phyloP scores from a whole-genome alignment of 352 stramenopile genomes.

The Phytophthora europaea region DNA sequence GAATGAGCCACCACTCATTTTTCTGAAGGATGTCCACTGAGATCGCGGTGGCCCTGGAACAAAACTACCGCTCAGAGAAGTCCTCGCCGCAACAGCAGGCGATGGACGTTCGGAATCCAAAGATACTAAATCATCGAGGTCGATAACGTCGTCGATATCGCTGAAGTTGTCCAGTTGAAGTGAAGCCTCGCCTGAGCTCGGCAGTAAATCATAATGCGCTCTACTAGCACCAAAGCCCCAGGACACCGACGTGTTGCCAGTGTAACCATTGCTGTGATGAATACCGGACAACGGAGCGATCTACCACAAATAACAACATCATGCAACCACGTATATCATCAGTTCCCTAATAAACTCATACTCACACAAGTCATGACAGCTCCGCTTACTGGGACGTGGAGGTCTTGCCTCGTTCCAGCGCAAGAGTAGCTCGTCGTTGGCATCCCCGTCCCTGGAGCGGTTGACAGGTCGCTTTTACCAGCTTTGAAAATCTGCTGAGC shows the following conservation, averaged over 20 bases:
- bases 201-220: constrained; percentile 32
- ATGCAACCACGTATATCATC: background rate
- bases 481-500: constrained; percentile 58
- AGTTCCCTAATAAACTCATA: background rate
- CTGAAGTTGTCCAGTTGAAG: constrained; percentile 61
- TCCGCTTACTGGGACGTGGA: constrained; percentile 30
- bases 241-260: constrained; percentile 5
- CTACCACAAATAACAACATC: background rate
- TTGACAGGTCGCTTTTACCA: constrained; percentile 15
- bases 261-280: constrained; percentile 11
- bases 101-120: constrained; percentile 50
- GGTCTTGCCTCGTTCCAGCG: constrained; percentile 21
- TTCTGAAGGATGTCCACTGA: constrained; percentile 22
- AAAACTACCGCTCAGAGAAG: constrained; percentile 40
- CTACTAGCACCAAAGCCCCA: constrained; percentile 25
- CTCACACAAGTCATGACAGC: background rate
- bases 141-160: constrained; percentile 67
- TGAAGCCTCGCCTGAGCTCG: constrained; percentile 41
- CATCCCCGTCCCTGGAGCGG: constrained; percentile 21
- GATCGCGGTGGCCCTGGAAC: constrained; percentile 24
- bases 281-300: background rate
- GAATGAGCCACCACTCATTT: constrained; percentile 19
- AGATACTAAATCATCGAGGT: constrained; percentile 63
- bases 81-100: constrained; percentile 38
- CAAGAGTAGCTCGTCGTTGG: constrained; percentile 30